Evolutionary conservation across 1,284 basidiomycete genomes (phyloP).

Genomic region (Cryptococcus sp.): DNA sequence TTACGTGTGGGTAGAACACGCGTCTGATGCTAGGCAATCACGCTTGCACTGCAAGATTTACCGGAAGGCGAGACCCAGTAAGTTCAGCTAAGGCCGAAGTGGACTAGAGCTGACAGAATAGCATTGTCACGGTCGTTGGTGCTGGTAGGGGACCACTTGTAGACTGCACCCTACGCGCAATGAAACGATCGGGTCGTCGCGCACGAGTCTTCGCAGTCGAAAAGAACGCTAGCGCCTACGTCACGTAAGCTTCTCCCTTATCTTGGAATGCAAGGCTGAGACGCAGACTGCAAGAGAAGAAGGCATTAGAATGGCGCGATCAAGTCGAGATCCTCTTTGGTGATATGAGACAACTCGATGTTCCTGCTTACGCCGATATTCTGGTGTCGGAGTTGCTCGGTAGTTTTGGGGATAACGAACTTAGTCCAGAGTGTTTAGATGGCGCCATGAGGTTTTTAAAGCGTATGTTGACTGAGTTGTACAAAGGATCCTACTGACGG

Average conservation of each 20-base stretch:
- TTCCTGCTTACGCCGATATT: conserved; percentile 85
- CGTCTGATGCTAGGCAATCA: conserved; percentile 61
- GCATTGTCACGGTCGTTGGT: conserved; percentile 84
- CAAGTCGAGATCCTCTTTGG: conserved; percentile 79
- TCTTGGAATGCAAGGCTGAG: conserved; percentile 47
- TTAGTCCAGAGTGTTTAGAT: conserved; percentile 95
- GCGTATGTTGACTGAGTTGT: conserved; percentile 54
- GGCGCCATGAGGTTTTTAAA: conserved; percentile 90
- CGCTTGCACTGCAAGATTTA: conserved; percentile 70
- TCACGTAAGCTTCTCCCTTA: conserved; percentile 63
- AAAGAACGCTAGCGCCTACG: conserved; percentile 91
- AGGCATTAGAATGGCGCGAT: conserved; percentile 75
- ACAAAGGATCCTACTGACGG: not conserved
- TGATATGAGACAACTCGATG: conserved; percentile 80
- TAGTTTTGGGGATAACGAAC: conserved; percentile 97
- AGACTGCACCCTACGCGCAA: conserved; percentile 74
- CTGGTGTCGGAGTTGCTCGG: conserved; percentile 94
- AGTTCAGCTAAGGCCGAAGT: conserved; percentile 5
- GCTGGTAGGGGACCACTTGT: conserved; percentile 94
- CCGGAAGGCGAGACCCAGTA: conserved; percentile 39
- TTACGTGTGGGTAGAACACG: not conserved
- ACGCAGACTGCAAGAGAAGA: conserved; percentile 63
- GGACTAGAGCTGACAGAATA: conserved; percentile 37
- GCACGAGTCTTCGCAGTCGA: conserved; percentile 83
- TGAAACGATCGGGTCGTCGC: conserved; percentile 63